Conservation (phyloP, 768 basidiomycete genomes). For the Hypholoma sublateritium region DNA sequence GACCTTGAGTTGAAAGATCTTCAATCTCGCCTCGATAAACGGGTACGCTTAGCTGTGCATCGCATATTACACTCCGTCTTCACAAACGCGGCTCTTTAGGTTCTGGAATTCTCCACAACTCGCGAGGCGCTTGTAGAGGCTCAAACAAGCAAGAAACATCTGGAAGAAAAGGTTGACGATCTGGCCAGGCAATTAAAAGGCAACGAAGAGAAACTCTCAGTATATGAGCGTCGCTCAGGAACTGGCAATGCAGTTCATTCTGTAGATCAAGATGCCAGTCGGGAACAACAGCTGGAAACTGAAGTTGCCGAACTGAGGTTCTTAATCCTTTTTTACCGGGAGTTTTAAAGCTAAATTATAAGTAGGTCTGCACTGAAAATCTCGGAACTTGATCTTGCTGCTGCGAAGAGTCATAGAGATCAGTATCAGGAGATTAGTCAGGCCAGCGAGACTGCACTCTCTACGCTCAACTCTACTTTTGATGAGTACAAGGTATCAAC, state of each 20-base stretch:
- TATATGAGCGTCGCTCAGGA: constrained; percentile 73
- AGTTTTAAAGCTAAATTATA: neutral
- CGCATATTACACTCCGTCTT: neutral
- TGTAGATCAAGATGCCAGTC: constrained; percentile 47
- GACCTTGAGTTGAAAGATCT: constrained; percentile 80
- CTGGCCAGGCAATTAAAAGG: constrained; percentile 66
- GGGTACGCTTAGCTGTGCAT: constrained; percentile 40
- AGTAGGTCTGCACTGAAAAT: constrained; percentile 72
- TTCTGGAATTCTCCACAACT: constrained; percentile 61
- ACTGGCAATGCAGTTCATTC: constrained; percentile 30
- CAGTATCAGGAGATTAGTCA: constrained; percentile 88
- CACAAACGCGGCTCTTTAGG: constrained; percentile 46
- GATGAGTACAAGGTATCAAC: constrained; percentile 79
- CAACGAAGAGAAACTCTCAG: constrained; percentile 80
- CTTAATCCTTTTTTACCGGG: constrained; percentile 7
- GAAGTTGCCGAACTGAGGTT: constrained; percentile 88
- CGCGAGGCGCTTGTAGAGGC: constrained; percentile 71
- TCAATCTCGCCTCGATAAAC: constrained; percentile 69
- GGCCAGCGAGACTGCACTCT: constrained; percentile 76
- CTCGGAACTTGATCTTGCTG: constrained; percentile 71
- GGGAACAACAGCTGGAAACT: constrained; percentile 78
- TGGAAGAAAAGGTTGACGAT: constrained; percentile 70
- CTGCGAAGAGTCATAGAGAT: constrained; percentile 69
- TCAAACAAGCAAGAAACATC: constrained; percentile 76
- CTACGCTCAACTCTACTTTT: constrained; percentile 65